A percentile compares a stretch with the other conserved stretches of the same genome.
Conservation (phyloP, 2,329 filamentous ascomycete genomes). For the Aureobasidium sp. region DNA sequence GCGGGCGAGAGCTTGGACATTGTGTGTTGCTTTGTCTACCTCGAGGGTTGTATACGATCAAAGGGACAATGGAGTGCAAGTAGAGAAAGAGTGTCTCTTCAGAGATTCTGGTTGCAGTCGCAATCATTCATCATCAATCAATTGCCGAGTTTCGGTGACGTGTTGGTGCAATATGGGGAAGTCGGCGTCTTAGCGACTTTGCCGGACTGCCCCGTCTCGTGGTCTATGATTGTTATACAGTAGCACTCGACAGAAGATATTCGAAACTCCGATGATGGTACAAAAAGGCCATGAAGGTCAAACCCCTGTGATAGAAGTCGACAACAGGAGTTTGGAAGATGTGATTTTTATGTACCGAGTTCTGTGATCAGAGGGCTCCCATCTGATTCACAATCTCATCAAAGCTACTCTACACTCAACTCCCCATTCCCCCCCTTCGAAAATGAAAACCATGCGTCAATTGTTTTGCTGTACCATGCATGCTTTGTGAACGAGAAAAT, state of each 20-base stretch:
- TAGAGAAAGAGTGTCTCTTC: too few species aligned
- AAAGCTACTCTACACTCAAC: conserved; percentile 1
- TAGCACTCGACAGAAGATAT: not conserved
- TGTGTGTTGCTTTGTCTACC: conserved; percentile 16
- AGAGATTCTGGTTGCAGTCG: not conserved
- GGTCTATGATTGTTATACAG: too few species aligned
- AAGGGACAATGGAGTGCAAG: not conserved
- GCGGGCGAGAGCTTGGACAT: conserved; percentile 68
- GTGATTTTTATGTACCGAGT: not conserved
- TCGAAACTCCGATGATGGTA: not conserved
- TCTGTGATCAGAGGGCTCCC: not conserved
- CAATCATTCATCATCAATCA: not conserved
- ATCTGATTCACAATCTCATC: not conserved
- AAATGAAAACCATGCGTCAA: not conserved
- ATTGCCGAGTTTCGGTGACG: not conserved
- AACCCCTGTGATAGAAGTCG: not conserved
- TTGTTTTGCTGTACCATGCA: not conserved
- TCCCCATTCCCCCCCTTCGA: not conserved
- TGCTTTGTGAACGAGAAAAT: not conserved
- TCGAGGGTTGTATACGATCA: not conserved
- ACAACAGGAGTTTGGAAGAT: not conserved
- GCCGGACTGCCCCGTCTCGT: not conserved
- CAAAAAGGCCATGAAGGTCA: not conserved
- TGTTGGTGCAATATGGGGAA: not conserved
- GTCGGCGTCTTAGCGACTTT: not conserved